Percentiles rank a stretch among this genome's conserved stretches.
phyloP scores from a whole-genome alignment of 352 stramenopile genomes.

The Pythium phragmiticola region DNA sequence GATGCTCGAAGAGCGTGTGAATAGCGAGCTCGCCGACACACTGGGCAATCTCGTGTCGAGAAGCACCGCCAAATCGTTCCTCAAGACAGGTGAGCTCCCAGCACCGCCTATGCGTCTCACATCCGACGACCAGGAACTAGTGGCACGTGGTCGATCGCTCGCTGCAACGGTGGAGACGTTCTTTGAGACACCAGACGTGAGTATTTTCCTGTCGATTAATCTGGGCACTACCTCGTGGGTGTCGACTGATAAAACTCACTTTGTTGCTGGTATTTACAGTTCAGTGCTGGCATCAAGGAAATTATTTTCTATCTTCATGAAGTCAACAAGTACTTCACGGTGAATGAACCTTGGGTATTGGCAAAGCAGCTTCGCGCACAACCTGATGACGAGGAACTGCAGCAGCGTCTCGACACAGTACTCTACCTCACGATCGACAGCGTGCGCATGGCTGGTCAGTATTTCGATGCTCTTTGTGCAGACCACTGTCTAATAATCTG shows the following conservation, averaged over 20 bases:
- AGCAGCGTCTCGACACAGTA: constrained; percentile 57
- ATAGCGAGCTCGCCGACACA: constrained; percentile 93
- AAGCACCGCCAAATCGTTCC: constrained; percentile 67
- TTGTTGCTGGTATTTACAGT: constrained; percentile 34
- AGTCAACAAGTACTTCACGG: constrained; percentile 82
- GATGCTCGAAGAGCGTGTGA: constrained; percentile 94
- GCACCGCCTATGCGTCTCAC: constrained; percentile 36
- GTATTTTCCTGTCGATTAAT: constrained; percentile 1
- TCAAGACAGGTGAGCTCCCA: constrained; percentile 50
- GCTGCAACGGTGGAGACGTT: constrained; percentile 38
- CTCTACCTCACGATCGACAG: constrained; percentile 76
- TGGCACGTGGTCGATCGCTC: constrained; percentile 53
- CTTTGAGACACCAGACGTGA: constrained; percentile 76
- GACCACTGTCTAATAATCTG: too few species aligned
- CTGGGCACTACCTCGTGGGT: too few species aligned
- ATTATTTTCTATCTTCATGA: constrained; percentile 82
- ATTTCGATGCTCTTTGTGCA: not conserved
- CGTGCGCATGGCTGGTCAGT: constrained; percentile 61
- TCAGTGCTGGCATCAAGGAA: constrained; percentile 63
- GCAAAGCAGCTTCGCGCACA: constrained; percentile 53
- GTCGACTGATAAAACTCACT: not conserved
- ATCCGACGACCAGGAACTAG: constrained; percentile 50
- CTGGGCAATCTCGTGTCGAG: constrained; percentile 89
- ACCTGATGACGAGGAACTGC: constrained; percentile 31
- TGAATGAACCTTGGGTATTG: constrained; percentile 76